A percentile compares a stretch with the other conserved stretches of the same genome.
Evolutionary conservation across 768 basidiomycete species (phyloP).

Genomic region (Kwoniella shandongensis): DNA sequence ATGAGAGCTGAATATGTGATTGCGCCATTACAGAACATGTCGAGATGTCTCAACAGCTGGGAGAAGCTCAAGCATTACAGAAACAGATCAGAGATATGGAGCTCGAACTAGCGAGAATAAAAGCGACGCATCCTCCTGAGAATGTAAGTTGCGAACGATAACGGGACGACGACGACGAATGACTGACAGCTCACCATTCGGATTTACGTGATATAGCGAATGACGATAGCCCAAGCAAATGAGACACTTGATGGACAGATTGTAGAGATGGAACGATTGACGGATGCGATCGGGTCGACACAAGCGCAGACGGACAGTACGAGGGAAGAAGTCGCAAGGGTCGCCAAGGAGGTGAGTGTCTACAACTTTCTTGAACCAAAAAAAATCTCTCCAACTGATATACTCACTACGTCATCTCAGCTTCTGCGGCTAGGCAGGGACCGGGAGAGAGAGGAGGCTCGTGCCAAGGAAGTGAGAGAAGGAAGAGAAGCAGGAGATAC

Average conservation of each 20-base stretch:
- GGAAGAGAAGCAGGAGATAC: constrained; percentile 59
- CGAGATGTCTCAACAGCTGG: constrained; percentile 21
- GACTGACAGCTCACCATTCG: no score
- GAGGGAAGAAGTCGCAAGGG: constrained; percentile 56
- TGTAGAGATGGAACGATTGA: constrained; percentile 73
- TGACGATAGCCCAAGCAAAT: constrained; percentile 74
- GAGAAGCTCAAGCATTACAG: constrained; percentile 39
- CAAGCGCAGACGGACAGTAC: constrained; percentile 56
- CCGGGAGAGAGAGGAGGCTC: constrained; percentile 62
- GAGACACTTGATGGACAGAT: constrained; percentile 73
- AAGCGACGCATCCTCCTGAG: constrained; percentile 71
- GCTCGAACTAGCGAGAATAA: constrained; percentile 72
- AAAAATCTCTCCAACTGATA: background rate
- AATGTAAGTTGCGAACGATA: constrained; percentile 38
- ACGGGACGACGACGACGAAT: no score
- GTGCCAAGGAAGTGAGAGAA: constrained; percentile 69
- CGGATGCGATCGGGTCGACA: constrained; percentile 62
- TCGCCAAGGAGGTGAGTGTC: constrained; percentile 50
- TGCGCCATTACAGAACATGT: constrained; percentile 32
- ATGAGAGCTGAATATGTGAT: background rate
- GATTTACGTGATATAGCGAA: constrained; percentile 63
- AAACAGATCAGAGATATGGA: constrained; percentile 75
- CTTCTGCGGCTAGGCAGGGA: constrained; percentile 47
- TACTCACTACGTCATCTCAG: constrained; percentile 18
- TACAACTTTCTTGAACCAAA: background rate